phyloP scores from a whole-genome alignment of 768 basidiomycete species.

The Crucibulum laeve region DNA sequence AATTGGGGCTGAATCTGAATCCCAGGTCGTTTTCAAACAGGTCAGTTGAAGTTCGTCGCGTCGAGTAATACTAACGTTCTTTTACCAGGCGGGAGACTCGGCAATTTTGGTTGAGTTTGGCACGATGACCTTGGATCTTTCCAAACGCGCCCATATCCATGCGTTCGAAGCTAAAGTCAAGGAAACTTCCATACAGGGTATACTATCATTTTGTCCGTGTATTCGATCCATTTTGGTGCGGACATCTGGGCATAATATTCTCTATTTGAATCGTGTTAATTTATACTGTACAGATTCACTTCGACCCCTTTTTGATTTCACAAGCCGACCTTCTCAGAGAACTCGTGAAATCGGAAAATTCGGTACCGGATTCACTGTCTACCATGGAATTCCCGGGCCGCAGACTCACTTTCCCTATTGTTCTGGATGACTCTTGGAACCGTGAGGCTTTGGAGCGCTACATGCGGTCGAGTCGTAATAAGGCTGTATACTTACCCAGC shows the following conservation, averaged over 20 bases:
- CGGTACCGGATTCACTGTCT: constrained; percentile 33
- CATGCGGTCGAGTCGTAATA: constrained; percentile 47
- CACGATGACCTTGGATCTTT: constrained; percentile 44
- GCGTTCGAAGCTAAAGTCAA: constrained; percentile 41
- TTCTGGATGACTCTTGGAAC: constrained; percentile 56
- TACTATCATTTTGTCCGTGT: constrained; percentile 43
- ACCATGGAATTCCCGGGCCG: constrained; percentile 46
- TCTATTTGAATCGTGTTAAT: neutral
- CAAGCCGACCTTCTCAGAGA: constrained; percentile 38
- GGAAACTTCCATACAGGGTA: constrained; percentile 23
- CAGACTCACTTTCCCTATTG: constrained; percentile 56
- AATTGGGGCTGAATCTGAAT: no score
- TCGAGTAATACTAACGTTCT: no score
- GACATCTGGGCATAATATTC: neutral
- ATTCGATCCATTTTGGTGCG: constrained; percentile 57
- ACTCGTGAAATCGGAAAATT: constrained; percentile 32
- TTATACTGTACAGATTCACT: constrained; percentile 38
- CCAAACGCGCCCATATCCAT: constrained; percentile 54
- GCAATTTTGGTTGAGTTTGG: constrained; percentile 65
- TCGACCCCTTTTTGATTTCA: constrained; percentile 34
- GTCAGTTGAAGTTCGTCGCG: no score
- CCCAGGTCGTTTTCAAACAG: constrained; percentile 46
- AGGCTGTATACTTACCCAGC: constrained; percentile 63
- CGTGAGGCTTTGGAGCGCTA: constrained; percentile 54
- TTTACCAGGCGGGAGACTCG: constrained; percentile 61